These are phyloP conservation scores for Euphorbia tirucalli DNA, from an alignment of 345 rosid genomes.

Conservation along the genomic window DNA sequence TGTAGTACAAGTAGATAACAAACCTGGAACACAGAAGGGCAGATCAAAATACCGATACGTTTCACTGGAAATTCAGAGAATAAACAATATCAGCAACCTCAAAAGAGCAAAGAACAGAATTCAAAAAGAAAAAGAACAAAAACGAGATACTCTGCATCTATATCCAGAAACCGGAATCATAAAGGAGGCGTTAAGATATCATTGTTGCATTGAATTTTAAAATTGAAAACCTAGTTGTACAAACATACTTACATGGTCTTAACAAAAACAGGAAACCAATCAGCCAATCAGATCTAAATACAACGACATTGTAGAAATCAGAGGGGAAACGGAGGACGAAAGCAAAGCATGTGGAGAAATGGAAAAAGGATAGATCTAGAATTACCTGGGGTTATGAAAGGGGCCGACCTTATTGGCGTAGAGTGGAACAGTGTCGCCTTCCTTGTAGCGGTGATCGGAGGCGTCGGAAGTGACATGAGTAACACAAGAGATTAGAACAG, in stretches of 20 bases:
- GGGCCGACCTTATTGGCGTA: slow-evolving; percentile 88
- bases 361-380: background rate
- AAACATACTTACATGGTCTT: background rate
- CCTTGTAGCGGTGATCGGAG: slow-evolving; percentile 69
- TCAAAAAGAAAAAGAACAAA: background rate
- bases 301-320: background rate
- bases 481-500: slow-evolving; percentile 32
- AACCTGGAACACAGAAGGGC: slow-evolving; percentile 18
- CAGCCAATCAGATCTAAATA: background rate
- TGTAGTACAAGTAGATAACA: background rate
- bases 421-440: slow-evolving; percentile 61
- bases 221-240: background rate
- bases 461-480: slow-evolving; percentile 53
- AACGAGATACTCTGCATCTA: background rate
- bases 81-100: background rate
- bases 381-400: slow-evolving; percentile 74
- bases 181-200: background rate
- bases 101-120: background rate
- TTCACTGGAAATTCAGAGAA: slow-evolving; percentile 13
- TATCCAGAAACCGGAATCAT: background rate
- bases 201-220: background rate
- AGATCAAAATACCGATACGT: slow-evolving; percentile 23
- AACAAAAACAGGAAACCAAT: background rate
- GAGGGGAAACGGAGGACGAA: background rate
- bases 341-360: background rate